phyloP scores from a whole-genome alignment of 306 rosid genomes.

The Lathyrus tuberosus region DNA sequence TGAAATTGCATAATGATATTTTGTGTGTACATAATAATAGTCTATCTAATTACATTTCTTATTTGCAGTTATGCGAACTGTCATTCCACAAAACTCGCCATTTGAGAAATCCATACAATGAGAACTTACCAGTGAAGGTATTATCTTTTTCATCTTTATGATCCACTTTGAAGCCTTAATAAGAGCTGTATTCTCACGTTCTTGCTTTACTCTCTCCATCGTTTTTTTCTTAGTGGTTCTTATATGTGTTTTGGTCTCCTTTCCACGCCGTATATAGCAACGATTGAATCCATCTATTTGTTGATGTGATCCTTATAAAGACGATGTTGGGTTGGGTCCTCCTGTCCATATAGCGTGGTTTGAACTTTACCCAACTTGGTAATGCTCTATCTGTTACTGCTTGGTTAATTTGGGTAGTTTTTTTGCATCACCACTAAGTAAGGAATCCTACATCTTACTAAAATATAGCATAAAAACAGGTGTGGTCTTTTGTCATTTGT shows the following conservation, averaged over 20 bases:
- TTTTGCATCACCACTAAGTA: constrained; percentile 7
- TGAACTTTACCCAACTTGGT: constrained; percentile 4
- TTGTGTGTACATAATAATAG: constrained; percentile 20
- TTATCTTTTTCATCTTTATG: constrained; percentile 34
- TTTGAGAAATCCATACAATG: constrained; percentile 96
- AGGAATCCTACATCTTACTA: constrained; percentile 16
- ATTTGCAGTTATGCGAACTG: constrained; percentile 90
- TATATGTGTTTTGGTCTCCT: constrained; percentile 18
- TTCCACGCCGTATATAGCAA: constrained; percentile 22
- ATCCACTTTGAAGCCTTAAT: constrained; percentile 30
- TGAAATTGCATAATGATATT: constrained; percentile 10
- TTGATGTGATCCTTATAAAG: constrained; percentile 35
- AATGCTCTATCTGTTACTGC: background rate
- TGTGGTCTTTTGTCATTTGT: constrained; percentile 6
- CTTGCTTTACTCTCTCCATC: constrained; percentile 22
- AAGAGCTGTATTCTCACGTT: constrained; percentile 26
- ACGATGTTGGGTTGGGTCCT: constrained; percentile 17
- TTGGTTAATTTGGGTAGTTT: background rate
- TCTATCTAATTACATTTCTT: constrained; percentile 46
- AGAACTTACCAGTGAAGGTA: constrained; percentile 99
- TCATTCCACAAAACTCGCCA: constrained; percentile 99
- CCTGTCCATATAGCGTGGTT: background rate
- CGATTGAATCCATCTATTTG: constrained; percentile 17
- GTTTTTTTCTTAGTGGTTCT: background rate
- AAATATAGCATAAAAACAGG: background rate